Conservation (phyloP, 225 moss, liverwort and hornwort species). For the Bryum argenteum region DNA sequence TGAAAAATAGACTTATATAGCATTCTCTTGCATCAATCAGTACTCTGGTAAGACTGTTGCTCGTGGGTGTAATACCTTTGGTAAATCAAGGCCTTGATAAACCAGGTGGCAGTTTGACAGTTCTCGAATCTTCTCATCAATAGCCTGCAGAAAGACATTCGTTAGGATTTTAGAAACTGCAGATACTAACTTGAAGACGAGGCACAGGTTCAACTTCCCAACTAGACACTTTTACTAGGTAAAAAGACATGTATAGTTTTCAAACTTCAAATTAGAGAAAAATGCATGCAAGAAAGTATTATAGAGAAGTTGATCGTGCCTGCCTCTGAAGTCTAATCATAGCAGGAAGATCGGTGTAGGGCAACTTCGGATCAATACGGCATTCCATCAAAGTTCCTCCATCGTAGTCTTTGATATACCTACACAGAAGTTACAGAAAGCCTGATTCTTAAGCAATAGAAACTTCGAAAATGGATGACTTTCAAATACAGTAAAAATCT, state of each 20-base stretch:
- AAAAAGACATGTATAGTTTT: background rate
- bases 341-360: conserved; percentile 86
- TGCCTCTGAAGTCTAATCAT: conserved; percentile 96
- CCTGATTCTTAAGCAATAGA: conserved; percentile 24
- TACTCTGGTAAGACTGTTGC: conserved; percentile 7
- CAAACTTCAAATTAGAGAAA: background rate
- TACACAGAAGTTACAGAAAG: conserved; percentile 30
- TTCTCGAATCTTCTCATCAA: conserved; percentile 95
- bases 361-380: conserved; percentile 87
- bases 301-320: conserved; percentile 45
- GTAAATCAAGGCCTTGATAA: conserved; percentile 83
- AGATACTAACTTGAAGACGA: background rate
- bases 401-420: conserved; percentile 99
- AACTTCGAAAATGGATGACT: conserved; percentile 8
- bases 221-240: background rate
- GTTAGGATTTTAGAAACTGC: conserved; percentile 12
- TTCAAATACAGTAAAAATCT: conserved; percentile 20
- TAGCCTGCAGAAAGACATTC: conserved; percentile 55
- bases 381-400: conserved; percentile 99
- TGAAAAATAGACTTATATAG: background rate
- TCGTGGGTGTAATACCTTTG: conserved; percentile 52
- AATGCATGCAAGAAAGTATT: background rate
- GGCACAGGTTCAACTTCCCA: background rate
- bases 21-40: conserved; percentile 10
- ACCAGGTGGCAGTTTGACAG: conserved; percentile 92